Evolutionary conservation across 2,329 filamentous ascomycete genomes (phyloP).

Genomic region (Aspergillus aculeatus): DNA sequence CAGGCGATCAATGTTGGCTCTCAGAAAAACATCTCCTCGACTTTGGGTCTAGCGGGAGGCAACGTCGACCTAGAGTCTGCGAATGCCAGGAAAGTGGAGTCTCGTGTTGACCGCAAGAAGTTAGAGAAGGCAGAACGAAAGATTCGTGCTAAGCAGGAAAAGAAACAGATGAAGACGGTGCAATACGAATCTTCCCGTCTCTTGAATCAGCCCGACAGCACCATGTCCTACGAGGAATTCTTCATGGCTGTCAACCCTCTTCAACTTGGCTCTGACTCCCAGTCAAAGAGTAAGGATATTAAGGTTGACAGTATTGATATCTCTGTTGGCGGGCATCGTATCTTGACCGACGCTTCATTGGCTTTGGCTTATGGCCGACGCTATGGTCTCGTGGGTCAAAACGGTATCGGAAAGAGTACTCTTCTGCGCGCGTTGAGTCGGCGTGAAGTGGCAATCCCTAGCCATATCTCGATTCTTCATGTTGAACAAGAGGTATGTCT

Average conservation of each 20-base stretch:
- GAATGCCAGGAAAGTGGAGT: constrained; percentile 91
- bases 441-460: constrained; percentile 91
- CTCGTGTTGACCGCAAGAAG: constrained; percentile 97
- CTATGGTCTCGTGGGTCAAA: constrained; percentile 97
- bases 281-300: constrained; percentile 96
- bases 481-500: constrained; percentile 88
- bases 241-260: constrained; percentile 99
- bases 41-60: constrained; percentile 78
- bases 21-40: constrained; percentile 94
- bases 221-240: constrained; percentile 97
- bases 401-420: constrained; percentile 98
- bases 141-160: constrained; percentile 96
- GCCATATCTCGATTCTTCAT: constrained; percentile 97
- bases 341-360: constrained; percentile 84
- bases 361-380: constrained; percentile 89
- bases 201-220: constrained; percentile 75
- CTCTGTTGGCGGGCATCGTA: constrained; percentile 82
- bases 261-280: constrained; percentile 69
- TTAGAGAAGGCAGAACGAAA: constrained; percentile 97
- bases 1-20: constrained; percentile 93
- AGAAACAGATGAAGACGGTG: constrained; percentile 97
- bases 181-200: constrained; percentile 94
- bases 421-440: constrained; percentile 85
- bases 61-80: constrained; percentile 91
- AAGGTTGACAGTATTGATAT: constrained; percentile 97